Evolutionary conservation across 306 rosid species (phyloP), one percentile per base, ranked within the genome.

Genomic region (Malus orientalis): DNA sequence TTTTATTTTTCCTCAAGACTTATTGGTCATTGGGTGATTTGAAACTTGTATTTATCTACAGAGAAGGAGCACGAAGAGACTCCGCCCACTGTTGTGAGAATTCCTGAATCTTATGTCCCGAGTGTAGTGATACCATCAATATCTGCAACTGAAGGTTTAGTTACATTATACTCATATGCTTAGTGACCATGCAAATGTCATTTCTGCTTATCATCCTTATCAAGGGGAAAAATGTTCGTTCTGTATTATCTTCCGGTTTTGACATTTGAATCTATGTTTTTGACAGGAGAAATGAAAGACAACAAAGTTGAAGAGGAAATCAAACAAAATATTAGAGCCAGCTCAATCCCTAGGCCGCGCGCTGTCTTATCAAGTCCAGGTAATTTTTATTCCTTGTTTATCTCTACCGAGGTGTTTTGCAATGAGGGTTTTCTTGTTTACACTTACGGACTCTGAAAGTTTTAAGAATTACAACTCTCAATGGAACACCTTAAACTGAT

Each of bases 321-420:
- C 71, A 87, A 55, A 81, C 81, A 83, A 51, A 83, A 86, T 71
- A 84, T 79, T 65, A 84, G 92, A 84, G 93, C 88, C 58, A 58
- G 85, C 74, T 54, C 91, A 18, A 81, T 91, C 67, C 96, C 86
- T 44, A 92, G 84, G 33, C 98, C 98, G 1, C 96, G 98, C 12
- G 98, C 96, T 45, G 90, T 91, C 74, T 67, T 94, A 76, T 94
- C 98, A 61, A 94, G 98, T 84, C 95, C 96, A 45, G 89, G 98
- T 94, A 89, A 82, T 70, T 63, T 40, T 55, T 36, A 4, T 29
- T 59, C 19, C 25, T 38, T 49, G 22, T 59, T 13, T 4, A 23
- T 73, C 42, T 22, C 12, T 30, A 22, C 40, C 33, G 33, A 36
- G 33, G 51, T 36, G 32, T 30, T 71, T 11, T 71, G 65, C 32